Evolutionary conservation across 2,329 filamentous ascomycete genomes (phyloP).

Genomic region (Mycosphaerella sp.): DNA sequence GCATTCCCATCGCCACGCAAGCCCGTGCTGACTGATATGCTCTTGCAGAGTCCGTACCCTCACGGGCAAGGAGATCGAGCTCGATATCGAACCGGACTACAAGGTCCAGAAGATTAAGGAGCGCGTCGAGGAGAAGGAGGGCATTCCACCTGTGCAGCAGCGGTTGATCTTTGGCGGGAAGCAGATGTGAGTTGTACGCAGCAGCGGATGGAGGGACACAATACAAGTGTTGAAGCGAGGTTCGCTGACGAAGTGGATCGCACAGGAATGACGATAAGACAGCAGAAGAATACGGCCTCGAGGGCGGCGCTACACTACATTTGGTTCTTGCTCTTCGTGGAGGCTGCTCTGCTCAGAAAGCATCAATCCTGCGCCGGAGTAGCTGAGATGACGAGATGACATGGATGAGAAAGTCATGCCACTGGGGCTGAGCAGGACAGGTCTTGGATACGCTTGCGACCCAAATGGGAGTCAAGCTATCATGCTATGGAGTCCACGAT

Average conservation of each 20-base stretch:
- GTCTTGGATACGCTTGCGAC: too few relatives aligned
- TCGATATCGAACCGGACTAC: slow-evolving; percentile 91
- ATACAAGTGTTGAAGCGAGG: too few relatives aligned
- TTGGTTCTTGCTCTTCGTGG: slow-evolving; percentile 90
- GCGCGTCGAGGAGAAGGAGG: slow-evolving; percentile 98
- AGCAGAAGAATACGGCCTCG: slow-evolving; percentile 80
- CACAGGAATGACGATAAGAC: slow-evolving; percentile 90
- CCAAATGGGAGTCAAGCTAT: too few relatives aligned
- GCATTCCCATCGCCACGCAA: not conserved
- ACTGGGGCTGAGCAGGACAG: too few relatives aligned
- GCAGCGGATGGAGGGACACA: not conserved
- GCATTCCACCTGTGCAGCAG: slow-evolving; percentile 94
- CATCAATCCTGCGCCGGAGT: not conserved
- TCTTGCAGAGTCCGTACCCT: slow-evolving; percentile 79
- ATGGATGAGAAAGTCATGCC: too few relatives aligned
- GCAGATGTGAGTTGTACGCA: slow-evolving; percentile 64
- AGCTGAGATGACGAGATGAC: too few relatives aligned
- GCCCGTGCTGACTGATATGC: not conserved
- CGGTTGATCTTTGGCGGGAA: slow-evolving; percentile 94
- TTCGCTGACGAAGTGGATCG: not conserved
- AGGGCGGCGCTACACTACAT: slow-evolving; percentile 89
- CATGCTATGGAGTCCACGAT: too few relatives aligned
- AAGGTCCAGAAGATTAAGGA: slow-evolving; percentile 98
- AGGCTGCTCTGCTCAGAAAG: slow-evolving; percentile 41
- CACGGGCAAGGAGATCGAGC: slow-evolving; percentile 97